A percentile compares a stretch with the other conserved stretches of the same genome.
These are phyloP conservation scores for Myotisia sp. DNA, from an alignment of 2,329 filamentous ascomycete genomes.

Conservation along the genomic window DNA sequence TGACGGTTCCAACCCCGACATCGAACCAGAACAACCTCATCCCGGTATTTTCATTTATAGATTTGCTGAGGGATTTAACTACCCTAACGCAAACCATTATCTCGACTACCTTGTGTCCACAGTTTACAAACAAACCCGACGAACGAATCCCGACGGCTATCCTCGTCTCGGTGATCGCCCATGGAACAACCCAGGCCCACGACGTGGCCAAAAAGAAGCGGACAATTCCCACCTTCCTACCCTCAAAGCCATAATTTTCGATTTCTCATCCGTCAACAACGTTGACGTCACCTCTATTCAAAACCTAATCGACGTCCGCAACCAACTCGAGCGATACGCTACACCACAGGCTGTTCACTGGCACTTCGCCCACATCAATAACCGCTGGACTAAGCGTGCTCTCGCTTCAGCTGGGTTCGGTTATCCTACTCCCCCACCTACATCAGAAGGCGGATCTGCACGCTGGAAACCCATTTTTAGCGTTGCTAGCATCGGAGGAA, in stretches of 20 bases:
- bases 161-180: conserved; percentile 60
- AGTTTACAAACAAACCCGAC: conserved; percentile 57
- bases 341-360: conserved; percentile 73
- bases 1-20: conserved; percentile 80
- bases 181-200: conserved; percentile 85
- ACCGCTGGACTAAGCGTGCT: conserved; percentile 86
- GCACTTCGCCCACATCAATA: conserved; percentile 90
- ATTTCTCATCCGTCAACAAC: conserved; percentile 87
- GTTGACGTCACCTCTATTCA: conserved; percentile 88
- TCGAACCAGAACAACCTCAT: conserved; percentile 67
- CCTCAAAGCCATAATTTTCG: conserved; percentile 79
- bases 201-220: conserved; percentile 38
- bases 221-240: conserved; percentile 45
- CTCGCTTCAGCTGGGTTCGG: conserved; percentile 80
- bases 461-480: conserved; percentile 94
- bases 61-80: conserved; percentile 90
- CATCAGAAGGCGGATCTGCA: conserved; percentile 36
- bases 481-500: conserved; percentile 70
- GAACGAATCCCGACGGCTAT: conserved; percentile 58
- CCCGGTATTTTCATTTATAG: conserved; percentile 93
- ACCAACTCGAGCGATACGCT: conserved; percentile 78
- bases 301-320: conserved; percentile 82
- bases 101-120: conserved; percentile 61
- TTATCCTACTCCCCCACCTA: conserved; percentile 48
- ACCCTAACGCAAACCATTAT: conserved; percentile 82